Percentiles rank a stretch among this genome's conserved stretches.
These are phyloP conservation scores for Talaromyces sp. DNA, from an alignment of 2,329 filamentous ascomycete species.

Conservation along the genomic window DNA sequence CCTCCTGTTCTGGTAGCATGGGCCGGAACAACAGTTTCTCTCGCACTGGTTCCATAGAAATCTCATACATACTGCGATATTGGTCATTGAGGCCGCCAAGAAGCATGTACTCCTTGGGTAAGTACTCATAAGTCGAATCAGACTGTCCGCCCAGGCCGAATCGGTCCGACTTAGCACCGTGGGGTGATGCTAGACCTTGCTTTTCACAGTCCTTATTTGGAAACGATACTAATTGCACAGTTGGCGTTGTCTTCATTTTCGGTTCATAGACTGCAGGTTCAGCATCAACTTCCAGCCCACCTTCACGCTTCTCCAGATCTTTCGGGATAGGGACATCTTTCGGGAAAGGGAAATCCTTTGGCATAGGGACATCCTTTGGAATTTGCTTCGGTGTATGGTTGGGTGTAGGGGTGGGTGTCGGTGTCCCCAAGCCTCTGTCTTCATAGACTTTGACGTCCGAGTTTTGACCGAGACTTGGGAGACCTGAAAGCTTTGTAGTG, in stretches of 20 bases:
- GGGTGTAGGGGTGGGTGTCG: slow-evolving; percentile 8
- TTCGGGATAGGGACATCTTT: slow-evolving; percentile 3
- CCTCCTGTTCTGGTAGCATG: slow-evolving; percentile 36
- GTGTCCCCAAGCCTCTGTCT: not conserved
- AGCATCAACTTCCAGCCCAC: slow-evolving; percentile 23
- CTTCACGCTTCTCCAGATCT: slow-evolving; percentile 22
- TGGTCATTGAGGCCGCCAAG: slow-evolving; percentile 41
- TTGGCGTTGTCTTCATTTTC: slow-evolving; percentile 4
- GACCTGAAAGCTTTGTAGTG: slow-evolving; percentile 13
- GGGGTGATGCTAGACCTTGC: slow-evolving; percentile 36
- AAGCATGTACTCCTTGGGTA: slow-evolving; percentile 47
- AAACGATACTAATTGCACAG: slow-evolving; percentile 7
- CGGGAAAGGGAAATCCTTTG: slow-evolving; percentile 16
- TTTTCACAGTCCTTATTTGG: slow-evolving; percentile 30
- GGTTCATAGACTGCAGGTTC: slow-evolving; percentile 25
- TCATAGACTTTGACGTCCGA: slow-evolving; percentile 13
- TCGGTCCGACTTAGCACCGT: slow-evolving; percentile 28
- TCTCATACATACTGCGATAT: slow-evolving; percentile 42
- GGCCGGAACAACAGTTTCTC: slow-evolving; percentile 42
- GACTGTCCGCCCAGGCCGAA: slow-evolving; percentile 43
- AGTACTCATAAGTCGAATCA: slow-evolving; percentile 48
- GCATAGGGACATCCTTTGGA: not conserved
- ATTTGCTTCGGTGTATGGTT: not conserved
- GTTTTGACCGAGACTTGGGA: slow-evolving; percentile 18
- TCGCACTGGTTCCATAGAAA: slow-evolving; percentile 35